Evolutionary conservation across 805 yeast genomes (phyloP), one percentile per base, ranked within the genome.

Genomic region (Hanseniaspora lachancei): DNA sequence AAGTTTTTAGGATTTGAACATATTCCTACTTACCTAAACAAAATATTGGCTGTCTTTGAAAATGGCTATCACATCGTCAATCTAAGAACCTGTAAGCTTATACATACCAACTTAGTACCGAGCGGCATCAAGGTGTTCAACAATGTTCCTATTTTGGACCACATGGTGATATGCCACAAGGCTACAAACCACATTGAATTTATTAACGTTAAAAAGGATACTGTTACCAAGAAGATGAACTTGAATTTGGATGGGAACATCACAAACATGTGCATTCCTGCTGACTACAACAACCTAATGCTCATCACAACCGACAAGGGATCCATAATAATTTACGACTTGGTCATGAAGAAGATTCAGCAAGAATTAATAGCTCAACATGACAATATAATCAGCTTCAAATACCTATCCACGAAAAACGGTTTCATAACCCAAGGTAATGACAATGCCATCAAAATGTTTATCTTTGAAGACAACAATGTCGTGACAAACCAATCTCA

Each of bases 1-100:
- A 82, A 81, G 44, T 53, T 53, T 79, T 12, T 53, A 20, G 40
- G 34, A 1, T 53, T 53, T 32, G 47, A 38, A 20, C 99, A 93
- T 67, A 83, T 91, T 50, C 89, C 97, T 34, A 91, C 99, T 0
- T 89, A 91, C 66, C 69, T 95, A 64, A 93, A 93, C 73, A 93
- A 93, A 66, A 72, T 95, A 29, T 82, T 85, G 1, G 81, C 91
- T 34, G 86, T 89, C n/a, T 86, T 97, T 1, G 74, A 82, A 5
- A 68, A 77, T 2, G 75, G 77, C 47, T 57, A 89, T 15, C 67
- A 79, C 52, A 70, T 95, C 29, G 77, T 76, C 69, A 95, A 93
- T 64, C 72, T 89, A 55, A 78, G 87, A 62, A 80, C 95, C 0
- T 89, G 88, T 1, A 87, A 84, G 66, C 41, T 53, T 20, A 46